Base-by-base conservation (phyloP, 768 basidiomycete species). In the Termitomyces sp. region DNA sequence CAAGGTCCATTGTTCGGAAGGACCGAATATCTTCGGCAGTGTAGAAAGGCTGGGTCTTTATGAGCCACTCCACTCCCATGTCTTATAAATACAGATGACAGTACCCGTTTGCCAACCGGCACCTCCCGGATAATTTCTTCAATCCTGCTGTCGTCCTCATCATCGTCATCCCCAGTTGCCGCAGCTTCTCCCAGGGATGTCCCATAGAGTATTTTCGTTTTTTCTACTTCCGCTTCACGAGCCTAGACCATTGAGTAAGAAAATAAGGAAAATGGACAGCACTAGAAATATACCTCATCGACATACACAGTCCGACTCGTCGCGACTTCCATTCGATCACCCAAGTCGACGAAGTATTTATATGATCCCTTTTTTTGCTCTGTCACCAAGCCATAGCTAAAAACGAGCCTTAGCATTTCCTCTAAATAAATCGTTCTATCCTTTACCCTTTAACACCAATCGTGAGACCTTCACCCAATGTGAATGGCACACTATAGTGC, bases 351-450 rank as follows among this genome's bases (percentile, higher is more conserved):
- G 57, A 97, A 94, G 64, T 93, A 90, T 65, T 83, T 88, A 68
- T 93, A 88, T 5, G 76, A 52, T 0, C 90, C 89, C 68, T 88
- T 95, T 68, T 81, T 89, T 70, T 95, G 93, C 64, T 94, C 87
- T 1, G 90, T 90, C 15, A 98, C 79, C 43, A 96, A 70, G 9
- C 90, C 87, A 68, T 96, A 99, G 45, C 93, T 97, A 58, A 55
- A 49, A 54, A 4, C 1, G 24, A 30, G 14, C 22, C 19, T 49
- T 22, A 57, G 14, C 34, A 14, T 14, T 19, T 30, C 10, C 14
- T 24, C 9, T 21, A 3, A 24, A 21, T 15, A 2, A 6, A 53
- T 17, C n/a, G 55, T 41, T 46, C 3, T 15, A 21, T 5, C 53
- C 24, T 44, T 66, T 65, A 89, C 84, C 91, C 91, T 70, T 93